These are phyloP conservation scores for Podila epicladia DNA, from an alignment of 192 early-diverging fungal species.

Conservation along the genomic window DNA sequence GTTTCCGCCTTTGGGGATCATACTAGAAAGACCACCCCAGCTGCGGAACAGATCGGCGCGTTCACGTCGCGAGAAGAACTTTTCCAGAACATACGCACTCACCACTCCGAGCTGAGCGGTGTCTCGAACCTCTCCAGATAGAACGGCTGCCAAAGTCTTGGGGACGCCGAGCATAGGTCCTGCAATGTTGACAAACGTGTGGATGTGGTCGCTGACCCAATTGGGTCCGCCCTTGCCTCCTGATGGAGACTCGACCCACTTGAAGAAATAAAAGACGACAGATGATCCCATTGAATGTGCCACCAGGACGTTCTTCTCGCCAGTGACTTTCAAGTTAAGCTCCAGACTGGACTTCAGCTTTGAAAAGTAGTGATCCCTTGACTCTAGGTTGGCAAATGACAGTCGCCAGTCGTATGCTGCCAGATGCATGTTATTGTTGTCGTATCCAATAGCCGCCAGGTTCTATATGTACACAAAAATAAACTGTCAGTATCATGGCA, in stretches of 20 bases:
- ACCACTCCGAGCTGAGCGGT: constrained; percentile 82
- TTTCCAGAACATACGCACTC: constrained; percentile 83
- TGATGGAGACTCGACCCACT: constrained; percentile 78
- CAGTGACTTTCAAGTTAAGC: constrained; percentile 51
- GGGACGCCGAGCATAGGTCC: constrained; percentile 89
- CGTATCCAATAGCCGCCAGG: constrained; percentile 85
- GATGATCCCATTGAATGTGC: constrained; percentile 77
- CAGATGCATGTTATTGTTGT: constrained; percentile 87
- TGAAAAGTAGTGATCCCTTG: constrained; percentile 85
- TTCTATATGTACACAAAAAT: constrained; percentile 58
- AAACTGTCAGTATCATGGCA: not conserved
- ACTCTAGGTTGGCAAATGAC: constrained; percentile 79
- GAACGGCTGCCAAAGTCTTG: constrained; percentile 78
- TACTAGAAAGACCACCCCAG: constrained; percentile 80
- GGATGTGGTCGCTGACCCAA: constrained; percentile 85
- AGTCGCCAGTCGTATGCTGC: constrained; percentile 93
- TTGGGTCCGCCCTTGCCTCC: constrained; percentile 74
- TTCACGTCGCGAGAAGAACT: constrained; percentile 83
- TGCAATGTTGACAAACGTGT: constrained; percentile 85
- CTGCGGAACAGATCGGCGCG: constrained; percentile 79
- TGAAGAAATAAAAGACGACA: constrained; percentile 85
- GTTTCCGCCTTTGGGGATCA: constrained; percentile 89
- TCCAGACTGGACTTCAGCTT: constrained; percentile 80
- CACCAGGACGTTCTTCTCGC: constrained; percentile 65
- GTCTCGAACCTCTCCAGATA: constrained; percentile 86